phyloP scores from a whole-genome alignment of 1,284 basidiomycete genomes.

The Apiotrichum gamsii region DNA sequence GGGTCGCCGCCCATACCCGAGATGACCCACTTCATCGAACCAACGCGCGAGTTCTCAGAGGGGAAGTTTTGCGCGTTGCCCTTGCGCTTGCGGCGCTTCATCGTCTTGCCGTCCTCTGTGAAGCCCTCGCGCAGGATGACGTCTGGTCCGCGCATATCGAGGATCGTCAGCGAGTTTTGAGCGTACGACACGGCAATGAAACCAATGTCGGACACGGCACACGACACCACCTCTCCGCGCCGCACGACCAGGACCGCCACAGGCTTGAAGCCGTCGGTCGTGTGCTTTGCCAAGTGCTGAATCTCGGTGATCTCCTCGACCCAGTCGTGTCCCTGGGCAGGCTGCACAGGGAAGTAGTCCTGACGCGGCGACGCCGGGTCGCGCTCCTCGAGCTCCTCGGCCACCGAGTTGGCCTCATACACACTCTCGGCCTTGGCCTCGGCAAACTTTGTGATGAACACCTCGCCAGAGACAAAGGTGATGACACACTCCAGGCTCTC shows the following conservation, averaged over 20 bases:
- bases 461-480: conserved; percentile 59
- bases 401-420: not conserved
- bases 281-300: conserved; percentile 47
- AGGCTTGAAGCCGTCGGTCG: conserved; percentile 55
- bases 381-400: conserved; percentile 22
- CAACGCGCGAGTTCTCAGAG: conserved; percentile 47
- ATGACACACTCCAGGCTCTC: conserved; percentile 65
- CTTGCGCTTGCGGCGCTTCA: conserved; percentile 46
- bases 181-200: conserved; percentile 66
- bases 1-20: conserved; percentile 57
- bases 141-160: conserved; percentile 66
- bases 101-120: conserved; percentile 37
- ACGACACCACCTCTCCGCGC: conserved; percentile 53
- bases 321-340: not conserved
- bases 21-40: conserved; percentile 62
- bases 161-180: conserved; percentile 56
- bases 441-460: conserved; percentile 58
- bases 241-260: conserved; percentile 57
- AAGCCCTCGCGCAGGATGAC: conserved; percentile 54
- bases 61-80: conserved; percentile 39
- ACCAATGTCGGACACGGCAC: conserved; percentile 66
- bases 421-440: conserved; percentile 23
- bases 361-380: conserved; percentile 11
- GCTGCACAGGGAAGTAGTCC: conserved; percentile 28
- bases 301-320: conserved; percentile 42